These are phyloP conservation scores for Gossypium bickii DNA, from an alignment of 345 rosid species.

Conservation along the genomic window DNA sequence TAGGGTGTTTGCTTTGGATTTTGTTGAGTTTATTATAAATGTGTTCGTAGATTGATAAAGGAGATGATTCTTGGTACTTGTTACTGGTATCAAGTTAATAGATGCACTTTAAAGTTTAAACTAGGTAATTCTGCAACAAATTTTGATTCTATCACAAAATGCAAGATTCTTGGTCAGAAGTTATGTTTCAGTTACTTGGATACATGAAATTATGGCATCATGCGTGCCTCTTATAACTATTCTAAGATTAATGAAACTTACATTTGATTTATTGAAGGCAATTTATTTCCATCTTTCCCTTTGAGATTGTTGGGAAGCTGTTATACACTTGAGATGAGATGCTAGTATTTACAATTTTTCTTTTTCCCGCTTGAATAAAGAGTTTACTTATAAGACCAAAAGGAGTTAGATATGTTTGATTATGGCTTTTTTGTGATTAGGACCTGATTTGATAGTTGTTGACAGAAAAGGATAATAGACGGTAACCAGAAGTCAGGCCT, in stretches of 20 bases:
- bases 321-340: not conserved
- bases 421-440: not conserved
- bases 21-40: not conserved
- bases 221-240: not conserved
- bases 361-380: not conserved
- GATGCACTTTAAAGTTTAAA: no score
- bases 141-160: no score
- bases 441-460: not conserved
- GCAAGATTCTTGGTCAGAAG: no score
- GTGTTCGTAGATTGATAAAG: not conserved
- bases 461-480: not conserved
- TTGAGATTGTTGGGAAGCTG: not conserved
- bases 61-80: not conserved
- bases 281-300: not conserved
- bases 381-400: not conserved
- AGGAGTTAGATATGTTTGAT: not conserved
- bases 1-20: not conserved
- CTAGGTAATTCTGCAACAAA: no score
- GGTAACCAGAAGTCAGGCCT: not conserved
- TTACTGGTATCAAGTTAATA: no score
- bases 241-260: not conserved
- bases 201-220: not conserved
- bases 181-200: not conserved
- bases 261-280: not conserved
- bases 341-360: not conserved